phyloP scores from a whole-genome alignment of 2,329 filamentous ascomycete species.

The Colletotrichum sansevieriae region DNA sequence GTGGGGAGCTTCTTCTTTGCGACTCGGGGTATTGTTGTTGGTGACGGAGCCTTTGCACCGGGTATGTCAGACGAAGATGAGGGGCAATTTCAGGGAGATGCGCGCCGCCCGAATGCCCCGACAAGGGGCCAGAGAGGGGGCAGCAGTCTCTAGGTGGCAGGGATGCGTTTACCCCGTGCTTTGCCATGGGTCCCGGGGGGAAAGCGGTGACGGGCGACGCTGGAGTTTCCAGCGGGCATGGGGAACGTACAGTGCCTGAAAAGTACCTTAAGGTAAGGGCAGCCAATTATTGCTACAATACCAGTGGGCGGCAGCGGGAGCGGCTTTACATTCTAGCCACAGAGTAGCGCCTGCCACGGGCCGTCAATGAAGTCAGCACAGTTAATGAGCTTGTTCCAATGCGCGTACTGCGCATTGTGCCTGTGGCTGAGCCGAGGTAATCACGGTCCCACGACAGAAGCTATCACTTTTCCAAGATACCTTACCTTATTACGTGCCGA shows the following conservation, averaged over 20 bases:
- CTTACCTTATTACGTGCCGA: slow-evolving; percentile 29
- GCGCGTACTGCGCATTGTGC: neutral
- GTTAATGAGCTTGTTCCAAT: neutral
- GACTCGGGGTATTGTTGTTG: neutral
- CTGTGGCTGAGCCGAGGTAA: slow-evolving; percentile 42
- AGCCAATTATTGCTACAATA: too few relatives aligned
- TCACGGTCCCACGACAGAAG: slow-evolving; percentile 33
- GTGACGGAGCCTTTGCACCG: neutral
- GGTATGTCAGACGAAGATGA: slow-evolving; percentile 20
- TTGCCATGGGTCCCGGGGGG: slow-evolving; percentile 27
- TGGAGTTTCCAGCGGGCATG: neutral
- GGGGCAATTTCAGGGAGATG: slow-evolving; percentile 25
- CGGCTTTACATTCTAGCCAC: neutral
- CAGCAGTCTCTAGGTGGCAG: slow-evolving; percentile 15
- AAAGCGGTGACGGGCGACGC: neutral
- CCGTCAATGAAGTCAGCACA: neutral
- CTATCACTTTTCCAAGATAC: slow-evolving; percentile 9
- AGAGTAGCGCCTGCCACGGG: slow-evolving; percentile 18
- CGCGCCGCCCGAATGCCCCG: slow-evolving; percentile 15
- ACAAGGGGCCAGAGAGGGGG: slow-evolving; percentile 24
- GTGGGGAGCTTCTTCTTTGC: neutral
- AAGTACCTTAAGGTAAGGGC: too few relatives aligned
- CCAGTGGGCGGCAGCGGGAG: too few relatives aligned
- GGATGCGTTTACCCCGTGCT: slow-evolving; percentile 33
- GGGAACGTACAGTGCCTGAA: neutral